Percentiles rank a stretch among this genome's conserved stretches.
Conservation (phyloP, 2,329 filamentous ascomycete species). For the Botrytis aclada region DNA sequence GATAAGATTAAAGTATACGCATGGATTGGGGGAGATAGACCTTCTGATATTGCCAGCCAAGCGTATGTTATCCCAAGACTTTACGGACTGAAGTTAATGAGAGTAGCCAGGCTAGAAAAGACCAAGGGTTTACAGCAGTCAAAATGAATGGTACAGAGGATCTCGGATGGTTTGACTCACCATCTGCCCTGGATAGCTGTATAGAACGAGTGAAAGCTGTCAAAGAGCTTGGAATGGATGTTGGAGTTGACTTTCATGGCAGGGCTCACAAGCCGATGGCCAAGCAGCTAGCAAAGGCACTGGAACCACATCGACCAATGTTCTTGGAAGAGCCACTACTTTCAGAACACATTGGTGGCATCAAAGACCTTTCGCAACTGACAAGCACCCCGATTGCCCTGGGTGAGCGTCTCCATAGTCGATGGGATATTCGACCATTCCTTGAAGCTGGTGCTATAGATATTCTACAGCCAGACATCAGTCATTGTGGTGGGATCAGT, state of each 20-base stretch:
- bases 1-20: constrained; percentile 69
- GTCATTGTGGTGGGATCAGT: constrained; percentile 69
- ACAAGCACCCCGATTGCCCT: constrained; percentile 66
- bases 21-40: constrained; percentile 75
- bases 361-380: constrained; percentile 56
- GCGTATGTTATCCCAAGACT: constrained; percentile 45
- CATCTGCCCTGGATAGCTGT: constrained; percentile 57
- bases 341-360: constrained; percentile 57
- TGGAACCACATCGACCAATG: constrained; percentile 67
- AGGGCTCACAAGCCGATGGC: constrained; percentile 78
- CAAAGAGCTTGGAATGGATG: constrained; percentile 67
- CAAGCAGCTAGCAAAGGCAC: constrained; percentile 65
- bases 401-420: constrained; percentile 67
- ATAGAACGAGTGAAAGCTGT: constrained; percentile 67
- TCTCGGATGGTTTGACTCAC: constrained; percentile 72
- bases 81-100: constrained; percentile 17
- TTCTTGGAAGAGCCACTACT: constrained; percentile 75
- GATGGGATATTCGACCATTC: constrained; percentile 73
- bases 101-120: constrained; percentile 51
- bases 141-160: constrained; percentile 83
- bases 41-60: constrained; percentile 60
- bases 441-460: constrained; percentile 66
- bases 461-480: constrained; percentile 70
- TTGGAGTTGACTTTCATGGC: constrained; percentile 75
- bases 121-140: constrained; percentile 62